Conservation (phyloP, 495 filamentous ascomycete species). For the Paragyromitra xinjiangensis region DNA sequence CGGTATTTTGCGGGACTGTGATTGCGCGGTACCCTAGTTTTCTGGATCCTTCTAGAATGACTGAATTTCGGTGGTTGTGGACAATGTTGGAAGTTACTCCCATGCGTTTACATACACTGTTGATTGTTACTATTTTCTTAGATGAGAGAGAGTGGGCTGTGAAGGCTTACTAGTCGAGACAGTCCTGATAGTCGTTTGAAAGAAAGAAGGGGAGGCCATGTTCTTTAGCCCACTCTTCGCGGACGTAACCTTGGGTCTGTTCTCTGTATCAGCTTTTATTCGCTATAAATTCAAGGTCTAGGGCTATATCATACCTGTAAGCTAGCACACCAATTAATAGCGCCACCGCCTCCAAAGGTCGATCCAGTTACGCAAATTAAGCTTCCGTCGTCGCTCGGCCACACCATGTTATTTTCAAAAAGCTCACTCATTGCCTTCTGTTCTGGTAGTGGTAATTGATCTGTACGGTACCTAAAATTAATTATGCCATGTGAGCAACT, state of each 20-base stretch:
- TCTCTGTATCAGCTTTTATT: neutral
- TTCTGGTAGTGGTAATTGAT: slow-evolving; percentile 76
- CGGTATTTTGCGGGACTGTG: slow-evolving; percentile 81
- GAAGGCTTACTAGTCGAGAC: slow-evolving; percentile 66
- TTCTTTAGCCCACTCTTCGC: slow-evolving; percentile 80
- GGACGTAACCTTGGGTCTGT: slow-evolving; percentile 75
- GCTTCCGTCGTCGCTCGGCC: slow-evolving; percentile 70
- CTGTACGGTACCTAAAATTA: slow-evolving; percentile 62
- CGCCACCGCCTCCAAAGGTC: slow-evolving; percentile 86
- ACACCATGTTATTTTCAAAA: slow-evolving; percentile 68
- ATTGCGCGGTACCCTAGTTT: slow-evolving; percentile 78
- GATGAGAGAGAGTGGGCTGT: too few relatives aligned
- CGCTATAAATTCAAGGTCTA: neutral
- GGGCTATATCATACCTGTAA: slow-evolving; percentile 63
- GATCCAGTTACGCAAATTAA: slow-evolving; percentile 72
- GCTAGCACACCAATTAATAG: slow-evolving; percentile 87
- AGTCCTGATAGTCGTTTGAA: slow-evolving; percentile 75
- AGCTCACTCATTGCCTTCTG: slow-evolving; percentile 67
- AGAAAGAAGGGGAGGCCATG: slow-evolving; percentile 78
- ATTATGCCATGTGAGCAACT: neutral
- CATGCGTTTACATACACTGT: slow-evolving; percentile 71
- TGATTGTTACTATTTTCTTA: neutral
- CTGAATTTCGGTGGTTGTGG: slow-evolving; percentile 74
- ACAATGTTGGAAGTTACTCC: slow-evolving; percentile 75
- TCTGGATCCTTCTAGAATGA: slow-evolving; percentile 76